Evolutionary conservation across 129 eudicot genomes (phyloP).

Genomic region (Centrapalus pauciflorus): DNA sequence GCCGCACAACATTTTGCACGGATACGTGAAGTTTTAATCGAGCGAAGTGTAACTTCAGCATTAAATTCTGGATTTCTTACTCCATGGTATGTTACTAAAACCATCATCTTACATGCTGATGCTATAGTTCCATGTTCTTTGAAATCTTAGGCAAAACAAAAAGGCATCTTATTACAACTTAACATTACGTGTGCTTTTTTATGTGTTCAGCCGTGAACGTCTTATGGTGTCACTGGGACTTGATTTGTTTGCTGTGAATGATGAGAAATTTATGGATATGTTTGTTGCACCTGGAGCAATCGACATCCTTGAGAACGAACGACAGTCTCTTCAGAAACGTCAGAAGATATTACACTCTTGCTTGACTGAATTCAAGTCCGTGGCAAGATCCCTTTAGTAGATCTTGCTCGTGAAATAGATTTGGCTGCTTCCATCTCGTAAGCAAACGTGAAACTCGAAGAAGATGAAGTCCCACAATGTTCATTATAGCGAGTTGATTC

Average conservation of each 20-base stretch:
- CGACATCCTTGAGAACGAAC: slow-evolving; percentile 63
- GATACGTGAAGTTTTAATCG: slow-evolving; percentile 81
- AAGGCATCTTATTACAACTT: too few species aligned
- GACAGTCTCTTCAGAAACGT: slow-evolving; percentile 69
- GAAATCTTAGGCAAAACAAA: not conserved
- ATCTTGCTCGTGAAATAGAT: not conserved
- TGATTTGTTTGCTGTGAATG: slow-evolving; percentile 85
- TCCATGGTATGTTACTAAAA: slow-evolving; percentile 63
- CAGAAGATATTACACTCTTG: slow-evolving; percentile 85
- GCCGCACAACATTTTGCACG: slow-evolving; percentile 91
- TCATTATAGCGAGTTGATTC: too few species aligned
- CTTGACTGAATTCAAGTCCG: slow-evolving; percentile 78
- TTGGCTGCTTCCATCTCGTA: slow-evolving; percentile 8
- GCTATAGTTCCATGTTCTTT: not conserved
- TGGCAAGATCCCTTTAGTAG: slow-evolving; percentile 64
- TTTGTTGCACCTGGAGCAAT: slow-evolving; percentile 92
- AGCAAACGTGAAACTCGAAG: slow-evolving; percentile 1
- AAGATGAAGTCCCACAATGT: not conserved
- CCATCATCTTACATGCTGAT: not conserved
- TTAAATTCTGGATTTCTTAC: slow-evolving; percentile 84
- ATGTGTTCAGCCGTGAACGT: slow-evolving; percentile 57
- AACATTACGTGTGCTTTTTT: too few species aligned
- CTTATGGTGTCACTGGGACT: slow-evolving; percentile 77
- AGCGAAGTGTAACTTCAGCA: slow-evolving; percentile 84
- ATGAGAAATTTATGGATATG: slow-evolving; percentile 96